Evolutionary conservation across 257 asterid genomes (phyloP), one percentile per base, ranked within the genome.

Genomic region (Schizonepeta tenuifolia): DNA sequence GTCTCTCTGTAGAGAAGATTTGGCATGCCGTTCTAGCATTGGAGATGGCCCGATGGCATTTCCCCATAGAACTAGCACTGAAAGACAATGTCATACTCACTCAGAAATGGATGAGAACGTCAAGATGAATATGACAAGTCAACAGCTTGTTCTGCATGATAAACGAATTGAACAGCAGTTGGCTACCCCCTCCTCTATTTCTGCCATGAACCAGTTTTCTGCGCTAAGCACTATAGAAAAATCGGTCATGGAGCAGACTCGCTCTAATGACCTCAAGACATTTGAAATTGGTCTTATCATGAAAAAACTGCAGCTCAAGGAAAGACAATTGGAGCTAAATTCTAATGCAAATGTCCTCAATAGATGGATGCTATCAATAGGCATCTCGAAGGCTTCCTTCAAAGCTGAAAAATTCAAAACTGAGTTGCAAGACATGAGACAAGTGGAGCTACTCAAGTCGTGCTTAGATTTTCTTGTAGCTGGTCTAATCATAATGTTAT

Each of bases 391-490:
- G 83, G 90, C 90, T 1, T 82, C 90, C 56, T 92, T 90, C 65
- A 89, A 75, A 72, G 74, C 83, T 7, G 92, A 88, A 69, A 95
- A 90, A 76, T 95, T 92, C 68, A 95, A 87, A 79, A 95, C 86
- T 58, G 88, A 91, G 80, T 41, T 92, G 46, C 94, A 82, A 69
- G 99, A 90, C 33, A 40, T 86, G 7, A 87, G 88, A 75, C 86
- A 87, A 71, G 87, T 82, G 65, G 98, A 95, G 81, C 81, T 95
- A 74, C 91, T 88, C 26, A 86, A 69, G 51, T 79, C 73, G 75
- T 91, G 96, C 89, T 65, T 90, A 67, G 99, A 95, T 82, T 85
- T 90, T 77, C 85, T 95, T 13, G 97, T 95, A 58, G 76, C 90
- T 20, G 97, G 98, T 70, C 69, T 95, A 58, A 36, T 95, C 47